Evolutionary conservation across 768 basidiomycete species (phyloP), one percentile per base, ranked within the genome.

Genomic region (Leccinum subtestaceum): DNA sequence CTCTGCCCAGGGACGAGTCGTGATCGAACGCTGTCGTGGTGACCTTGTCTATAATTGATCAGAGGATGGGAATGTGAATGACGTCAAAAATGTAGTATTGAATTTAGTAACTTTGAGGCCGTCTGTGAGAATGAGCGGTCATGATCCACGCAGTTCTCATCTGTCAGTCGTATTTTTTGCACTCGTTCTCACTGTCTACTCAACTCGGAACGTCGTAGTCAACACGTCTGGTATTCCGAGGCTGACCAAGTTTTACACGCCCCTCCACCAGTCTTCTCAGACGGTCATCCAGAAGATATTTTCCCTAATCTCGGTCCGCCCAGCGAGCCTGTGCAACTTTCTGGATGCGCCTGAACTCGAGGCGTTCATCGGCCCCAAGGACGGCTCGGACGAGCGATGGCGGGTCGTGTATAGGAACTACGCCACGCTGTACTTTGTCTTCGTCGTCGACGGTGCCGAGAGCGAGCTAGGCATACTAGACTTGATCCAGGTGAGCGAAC

Each of bases 381-480:
- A 74, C 57, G 79, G 78, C 60, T 78, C 72, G 32, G 82, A 82
- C 53, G 87, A 89, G 64, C 80, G 83, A 70, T 86, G 91, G 79
- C 80, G 91, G 59, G 91, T 98, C 45, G 93, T 98, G 32, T 98
- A 98, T 74, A 80, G 96, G 53, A 93, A 87, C 73, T 98, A 98
- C 72, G 96, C 96, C 4, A 98, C 96, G 2, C 81, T 99, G 40
- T 94, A 93, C 75, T 98, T 99, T 68, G 94, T 96, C 12, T 95
- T 98, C 72, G 93, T 98, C 5, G 95, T 98, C 5, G 96, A 98
- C 69, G 87, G 87, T 27, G 91, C 93, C 17, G 97, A 99, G 77
- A 98, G 95, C 67, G 97, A 98, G 75, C 81, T 99, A 23, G 97
- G 96, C 4, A 89, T 98, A 63, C 76, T 99, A 48, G 97, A 99